These are phyloP conservation scores for Pterulicium gracile DNA, from an alignment of 1,284 basidiomycete species.

Conservation along the genomic window DNA sequence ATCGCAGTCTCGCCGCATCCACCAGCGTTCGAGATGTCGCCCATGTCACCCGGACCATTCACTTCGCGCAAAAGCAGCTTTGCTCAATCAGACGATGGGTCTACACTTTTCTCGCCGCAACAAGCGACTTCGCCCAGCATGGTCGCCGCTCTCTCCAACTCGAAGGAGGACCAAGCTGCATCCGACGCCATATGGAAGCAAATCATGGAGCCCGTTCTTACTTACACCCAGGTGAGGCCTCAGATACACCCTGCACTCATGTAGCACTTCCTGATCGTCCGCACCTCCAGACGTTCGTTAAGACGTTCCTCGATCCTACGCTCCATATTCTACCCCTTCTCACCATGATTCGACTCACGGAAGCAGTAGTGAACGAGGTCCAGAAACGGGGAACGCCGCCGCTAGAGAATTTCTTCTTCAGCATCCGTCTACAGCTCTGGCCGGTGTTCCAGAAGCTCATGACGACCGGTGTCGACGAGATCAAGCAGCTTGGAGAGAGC, in stretches of 20 bases:
- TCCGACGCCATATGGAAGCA: slow-evolving; percentile 77
- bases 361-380: slow-evolving; percentile 63
- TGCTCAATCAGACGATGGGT: neutral
- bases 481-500: slow-evolving; percentile 75
- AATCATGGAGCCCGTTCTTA: slow-evolving; percentile 80
- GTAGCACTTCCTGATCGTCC: no score
- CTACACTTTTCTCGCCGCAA: slow-evolving; percentile 8
- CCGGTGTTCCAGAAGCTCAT: slow-evolving; percentile 84
- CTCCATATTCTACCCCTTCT: slow-evolving; percentile 70
- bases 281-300: slow-evolving; percentile 53
- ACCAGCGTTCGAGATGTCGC: slow-evolving; percentile 8
- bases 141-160: neutral
- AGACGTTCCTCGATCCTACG: slow-evolving; percentile 51
- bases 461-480: slow-evolving; percentile 71
- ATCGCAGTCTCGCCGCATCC: slow-evolving; percentile 24
- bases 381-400: slow-evolving; percentile 70
- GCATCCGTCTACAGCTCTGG: slow-evolving; percentile 78
- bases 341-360: slow-evolving; percentile 82
- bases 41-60: neutral
- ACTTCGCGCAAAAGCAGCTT: neutral
- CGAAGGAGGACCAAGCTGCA: slow-evolving; percentile 49
- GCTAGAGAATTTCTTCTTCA: slow-evolving; percentile 70
- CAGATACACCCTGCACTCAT: no score
- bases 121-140: slow-evolving; percentile 23
- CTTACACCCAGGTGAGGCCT: slow-evolving; percentile 72